Conservation (phyloP, 2,329 filamentous ascomycete genomes). For the Cladobotryum protrusum region DNA sequence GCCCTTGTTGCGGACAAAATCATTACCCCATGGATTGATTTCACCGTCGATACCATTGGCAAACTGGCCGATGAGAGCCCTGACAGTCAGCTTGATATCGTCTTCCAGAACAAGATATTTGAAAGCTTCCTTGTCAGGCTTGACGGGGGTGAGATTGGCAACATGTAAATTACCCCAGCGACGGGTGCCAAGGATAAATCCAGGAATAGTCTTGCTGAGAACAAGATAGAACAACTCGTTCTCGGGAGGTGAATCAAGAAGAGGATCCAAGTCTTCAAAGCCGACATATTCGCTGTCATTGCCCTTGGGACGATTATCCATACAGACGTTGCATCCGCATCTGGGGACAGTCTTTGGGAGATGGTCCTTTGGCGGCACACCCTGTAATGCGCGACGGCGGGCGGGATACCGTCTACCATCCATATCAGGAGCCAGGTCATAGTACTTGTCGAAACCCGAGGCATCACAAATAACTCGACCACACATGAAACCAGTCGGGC, state of each 20-base stretch:
- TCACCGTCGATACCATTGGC: constrained; percentile 31
- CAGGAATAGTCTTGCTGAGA: constrained; percentile 38
- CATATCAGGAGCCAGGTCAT: constrained; percentile 21
- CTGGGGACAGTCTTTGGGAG: constrained; percentile 35
- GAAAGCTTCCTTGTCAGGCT: constrained; percentile 42
- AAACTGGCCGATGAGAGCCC: constrained; percentile 42
- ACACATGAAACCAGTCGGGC: constrained; percentile 30
- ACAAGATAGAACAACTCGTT: constrained; percentile 40
- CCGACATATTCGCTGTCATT: constrained; percentile 28
- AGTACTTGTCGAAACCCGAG: constrained; percentile 34
- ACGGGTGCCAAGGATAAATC: constrained; percentile 39
- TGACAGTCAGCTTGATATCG: constrained; percentile 42
- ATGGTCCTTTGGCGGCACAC: constrained; percentile 23
- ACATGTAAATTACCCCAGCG: constrained; percentile 40
- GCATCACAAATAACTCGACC: constrained; percentile 39
- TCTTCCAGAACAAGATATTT: constrained; percentile 44
- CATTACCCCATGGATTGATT: constrained; percentile 38
- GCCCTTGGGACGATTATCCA: constrained; percentile 14
- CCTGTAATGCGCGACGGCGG: constrained; percentile 4
- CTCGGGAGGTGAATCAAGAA: constrained; percentile 28
- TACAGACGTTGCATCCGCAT: constrained; percentile 38
- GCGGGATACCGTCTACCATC: constrained; percentile 7
- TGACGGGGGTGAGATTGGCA: constrained; percentile 32
- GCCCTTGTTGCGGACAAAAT: constrained; percentile 46
- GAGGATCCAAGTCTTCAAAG: constrained; percentile 37